Base-by-base conservation (phyloP, 1,139 yeast genomes). In the Candida sojae region DNA sequence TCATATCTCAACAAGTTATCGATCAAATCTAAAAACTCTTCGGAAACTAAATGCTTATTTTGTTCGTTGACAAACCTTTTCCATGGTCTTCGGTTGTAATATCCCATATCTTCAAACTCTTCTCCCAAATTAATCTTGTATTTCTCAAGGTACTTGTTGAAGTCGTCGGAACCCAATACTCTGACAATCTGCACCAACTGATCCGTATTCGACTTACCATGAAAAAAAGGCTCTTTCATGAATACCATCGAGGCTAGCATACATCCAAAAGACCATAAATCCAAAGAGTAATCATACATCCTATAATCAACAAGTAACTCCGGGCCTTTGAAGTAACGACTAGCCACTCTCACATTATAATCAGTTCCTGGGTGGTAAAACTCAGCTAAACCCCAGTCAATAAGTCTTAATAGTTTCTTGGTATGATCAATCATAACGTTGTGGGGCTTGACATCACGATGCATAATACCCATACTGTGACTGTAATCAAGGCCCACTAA, bases 381-480 rank as follows among this genome's bases (percentile, higher is more conserved):
- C 67, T 95, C 99, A 4, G 99, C 99, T 51, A 95, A 76, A 9
- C 99, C 99, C 99, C 99, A 95, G 73, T 95, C 99, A 57, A 95
- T 95, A 55, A 95, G 79, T 55, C 97, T 80, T 57, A 95, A 73
- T 52, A 73, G 74, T 59, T 82, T 80, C 56, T 77, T 77, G 47
- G 82, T 82, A 57, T 93, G 98, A 66, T 95, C 99, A 62, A 95
- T 95, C 97, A 95, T 93, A 43, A 95, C 95, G 63, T 95, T 95
- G 65, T 95, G 98, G 29, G 99, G 99, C 68, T 95, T 95, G 53
- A 95, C 99, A 68, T 95, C 99, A 65, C 99, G 79, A 69, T 95
- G 99, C 89, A 95, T 95, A 54, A 95, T 92, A 38, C 99, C 99
- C 90, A 89, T 90, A 6, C 97, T 89, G 69, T 95, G 99, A 43